Base-by-base conservation (phyloP, 2,329 filamentous ascomycete genomes). In the Fusarium transvaalense region DNA sequence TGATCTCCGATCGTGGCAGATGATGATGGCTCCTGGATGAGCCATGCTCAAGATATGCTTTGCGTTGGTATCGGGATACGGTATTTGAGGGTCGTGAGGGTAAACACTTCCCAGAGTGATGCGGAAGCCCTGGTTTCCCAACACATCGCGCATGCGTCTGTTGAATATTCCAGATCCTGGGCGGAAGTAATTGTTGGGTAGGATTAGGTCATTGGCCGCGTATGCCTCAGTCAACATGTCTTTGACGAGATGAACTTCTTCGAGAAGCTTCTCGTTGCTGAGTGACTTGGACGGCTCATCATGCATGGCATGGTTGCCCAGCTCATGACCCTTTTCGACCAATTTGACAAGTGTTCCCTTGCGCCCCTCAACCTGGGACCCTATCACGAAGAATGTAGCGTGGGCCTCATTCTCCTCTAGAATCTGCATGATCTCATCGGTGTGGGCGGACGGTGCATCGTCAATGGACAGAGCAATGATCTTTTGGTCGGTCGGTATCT, bases 361-460 rank as follows among this genome's bases (percentile, higher is more conserved):
- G 29, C 82, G 78, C 3, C 85, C 87, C 0, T 82, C 71, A 12
- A 93, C 89, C 80, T 97, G 93, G 4, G 85, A 86, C 10, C 94
- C 94, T 72, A 97, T 97, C 32, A 97, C 85, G 78, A 97, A 97
- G 78, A 97, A 96, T 0, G 94, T 97, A 0, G 94, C 94, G 21
- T 84, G 87, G 15, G 91, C 92, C 58, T 86, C 84, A 74, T 93
- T 85, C 25, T 83, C 82, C 54, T 83, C 81, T n/a, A 97, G 83
- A 0, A 92, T 80, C 42, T 88, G 80, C 56, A 94, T 81, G 61
- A 97, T 94, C 57, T 89, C 87, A 43, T 79, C 75, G 3, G 94
- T 97, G 77, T 92, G 85, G 42, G 85, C 79, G 3, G 91, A 94
- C 0, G 94, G 94, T 29, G 89, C 91, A 79, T 97, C 94, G 81